phyloP scores from a whole-genome alignment of 1,284 basidiomycete genomes.

The Tremellales sp. region DNA sequence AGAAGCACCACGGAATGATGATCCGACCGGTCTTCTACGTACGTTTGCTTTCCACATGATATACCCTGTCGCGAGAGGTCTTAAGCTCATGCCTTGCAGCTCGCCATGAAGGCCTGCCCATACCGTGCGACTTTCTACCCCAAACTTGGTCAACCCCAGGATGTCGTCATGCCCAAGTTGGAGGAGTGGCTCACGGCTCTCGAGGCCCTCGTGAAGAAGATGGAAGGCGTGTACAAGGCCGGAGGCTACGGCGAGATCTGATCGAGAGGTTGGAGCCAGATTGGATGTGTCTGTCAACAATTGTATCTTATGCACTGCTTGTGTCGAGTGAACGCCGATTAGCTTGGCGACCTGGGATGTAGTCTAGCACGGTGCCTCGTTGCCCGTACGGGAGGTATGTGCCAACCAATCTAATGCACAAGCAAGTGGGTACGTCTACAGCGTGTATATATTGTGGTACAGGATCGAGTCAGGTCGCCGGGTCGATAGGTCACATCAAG shows the following conservation, averaged over 20 bases:
- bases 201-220: constrained; percentile 62
- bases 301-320: neutral
- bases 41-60: constrained; percentile 48
- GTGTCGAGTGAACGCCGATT: too few species aligned
- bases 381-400: too few species aligned
- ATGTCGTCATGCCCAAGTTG: constrained; percentile 66
- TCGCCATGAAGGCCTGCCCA: constrained; percentile 96
- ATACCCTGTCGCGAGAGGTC: neutral
- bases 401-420: too few species aligned
- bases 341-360: too few species aligned
- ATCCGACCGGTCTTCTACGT: constrained; percentile 80
- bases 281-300: too few species aligned
- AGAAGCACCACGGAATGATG: constrained; percentile 82
- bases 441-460: too few species aligned
- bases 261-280: too few species aligned
- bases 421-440: too few species aligned
- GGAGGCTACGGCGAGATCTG: constrained; percentile 62
- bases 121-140: constrained; percentile 84
- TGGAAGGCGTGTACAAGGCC: constrained; percentile 69
- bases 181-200: constrained; percentile 74
- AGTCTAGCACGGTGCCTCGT: too few species aligned
- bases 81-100: constrained; percentile 50
- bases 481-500: too few species aligned
- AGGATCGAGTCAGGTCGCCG: too few species aligned
- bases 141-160: constrained; percentile 73